Conservation (phyloP, 129 eudicot species). For the Saposhnikovia divaricata region DNA sequence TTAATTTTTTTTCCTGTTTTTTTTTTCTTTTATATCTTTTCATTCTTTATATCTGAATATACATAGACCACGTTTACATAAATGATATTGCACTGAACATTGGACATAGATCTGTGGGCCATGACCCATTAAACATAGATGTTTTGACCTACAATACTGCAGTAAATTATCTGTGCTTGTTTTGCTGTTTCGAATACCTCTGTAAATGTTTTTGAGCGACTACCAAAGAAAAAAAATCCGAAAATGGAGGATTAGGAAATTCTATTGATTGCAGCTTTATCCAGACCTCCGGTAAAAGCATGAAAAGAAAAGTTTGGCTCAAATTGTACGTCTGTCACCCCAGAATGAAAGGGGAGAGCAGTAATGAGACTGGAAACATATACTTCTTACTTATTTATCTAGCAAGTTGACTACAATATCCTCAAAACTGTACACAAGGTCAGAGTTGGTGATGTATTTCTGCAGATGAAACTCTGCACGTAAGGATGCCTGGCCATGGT, state of each 20-base stretch:
- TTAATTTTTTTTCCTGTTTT: not conserved
- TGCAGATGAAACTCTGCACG: not conserved
- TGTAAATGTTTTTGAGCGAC: not conserved
- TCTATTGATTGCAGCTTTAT: too few species aligned
- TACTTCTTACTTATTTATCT: not conserved
- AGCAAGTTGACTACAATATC: not conserved
- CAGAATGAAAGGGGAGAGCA: not conserved
- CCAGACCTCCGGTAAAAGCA: too few species aligned
- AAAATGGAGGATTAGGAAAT: too few species aligned
- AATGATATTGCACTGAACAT: not conserved
- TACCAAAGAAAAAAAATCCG: too few species aligned
- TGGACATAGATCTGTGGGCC: not conserved
- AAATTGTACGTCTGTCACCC: too few species aligned
- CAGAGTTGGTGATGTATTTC: not conserved
- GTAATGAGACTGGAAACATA: not conserved
- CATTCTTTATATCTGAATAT: not conserved
- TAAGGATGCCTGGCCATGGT: not conserved
- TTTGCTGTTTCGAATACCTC: not conserved
- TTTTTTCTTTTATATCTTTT: not conserved
- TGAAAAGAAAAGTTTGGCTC: too few species aligned
- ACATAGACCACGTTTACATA: not conserved
- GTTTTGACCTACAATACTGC: not conserved
- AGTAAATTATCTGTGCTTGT: not conserved
- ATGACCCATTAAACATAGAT: not conserved
- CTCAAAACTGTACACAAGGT: not conserved